Conservation (phyloP, 352 stramenopile genomes). For the Globisporangium ultimum region DNA sequence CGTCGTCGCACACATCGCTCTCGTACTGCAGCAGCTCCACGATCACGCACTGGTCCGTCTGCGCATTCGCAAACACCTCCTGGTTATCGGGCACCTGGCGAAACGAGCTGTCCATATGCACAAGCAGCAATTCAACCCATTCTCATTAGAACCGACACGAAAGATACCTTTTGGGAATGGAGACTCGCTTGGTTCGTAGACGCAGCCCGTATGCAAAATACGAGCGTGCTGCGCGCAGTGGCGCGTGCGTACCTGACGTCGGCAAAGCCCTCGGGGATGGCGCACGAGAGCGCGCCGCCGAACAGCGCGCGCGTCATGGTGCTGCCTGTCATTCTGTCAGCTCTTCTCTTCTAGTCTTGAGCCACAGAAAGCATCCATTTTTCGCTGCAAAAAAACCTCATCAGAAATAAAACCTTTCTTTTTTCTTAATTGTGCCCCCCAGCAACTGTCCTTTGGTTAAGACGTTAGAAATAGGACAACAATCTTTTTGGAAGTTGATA, state of each 20-base stretch:
- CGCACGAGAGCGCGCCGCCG: constrained; percentile 68
- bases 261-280: constrained; percentile 65
- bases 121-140: constrained; percentile 4
- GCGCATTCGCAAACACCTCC: constrained; percentile 81
- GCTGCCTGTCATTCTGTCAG: constrained; percentile 9
- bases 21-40: constrained; percentile 80
- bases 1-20: constrained; percentile 31
- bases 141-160: too few species aligned
- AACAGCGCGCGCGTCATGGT: constrained; percentile 32
- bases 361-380: too few species aligned
- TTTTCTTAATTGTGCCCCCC: too few species aligned
- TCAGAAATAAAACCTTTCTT: too few species aligned
- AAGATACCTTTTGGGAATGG: too few species aligned
- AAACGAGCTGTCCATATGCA: constrained; percentile 38
- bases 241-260: constrained; percentile 60
- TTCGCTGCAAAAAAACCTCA: too few species aligned
- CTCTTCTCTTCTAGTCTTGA: neutral
- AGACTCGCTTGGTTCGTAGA: neutral
- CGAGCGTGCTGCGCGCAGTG: neutral
- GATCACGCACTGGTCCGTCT: constrained; percentile 81
- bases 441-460: too few species aligned
- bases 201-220: neutral
- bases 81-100: constrained; percentile 87
- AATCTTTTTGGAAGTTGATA: too few species aligned
- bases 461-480: too few species aligned